Conservation (phyloP, 306 rosid genomes). For the Acacia melanoxylon region DNA sequence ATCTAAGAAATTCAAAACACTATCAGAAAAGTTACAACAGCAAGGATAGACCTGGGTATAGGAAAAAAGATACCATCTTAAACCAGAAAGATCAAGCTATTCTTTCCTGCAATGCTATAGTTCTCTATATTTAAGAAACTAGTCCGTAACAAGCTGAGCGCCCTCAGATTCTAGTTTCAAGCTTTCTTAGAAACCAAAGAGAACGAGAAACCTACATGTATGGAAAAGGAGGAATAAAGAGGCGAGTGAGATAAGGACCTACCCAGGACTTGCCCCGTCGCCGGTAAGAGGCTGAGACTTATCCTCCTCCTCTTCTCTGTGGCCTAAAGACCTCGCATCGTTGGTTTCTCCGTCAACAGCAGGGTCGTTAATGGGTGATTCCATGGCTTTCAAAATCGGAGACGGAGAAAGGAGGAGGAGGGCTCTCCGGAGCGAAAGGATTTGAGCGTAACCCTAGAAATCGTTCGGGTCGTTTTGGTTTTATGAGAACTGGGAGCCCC, state of each 20-base stretch:
- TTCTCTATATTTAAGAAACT: neutral
- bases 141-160: neutral
- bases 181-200: conserved; percentile 22
- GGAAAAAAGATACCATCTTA: neutral
- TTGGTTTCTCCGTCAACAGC: conserved; percentile 50
- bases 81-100: neutral
- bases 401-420: neutral
- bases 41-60: neutral
- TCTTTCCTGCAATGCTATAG: neutral
- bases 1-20: conserved; percentile 34
- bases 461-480: neutral
- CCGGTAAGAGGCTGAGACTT: conserved; percentile 77
- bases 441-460: conserved; percentile 39
- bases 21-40: neutral
- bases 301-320: conserved; percentile 64
- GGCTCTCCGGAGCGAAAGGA: neutral
- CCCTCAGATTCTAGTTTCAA: neutral
- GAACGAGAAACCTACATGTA: neutral
- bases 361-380: conserved; percentile 51
- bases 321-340: conserved; percentile 49
- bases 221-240: neutral
- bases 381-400: conserved; percentile 53
- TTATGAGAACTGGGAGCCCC: neutral
- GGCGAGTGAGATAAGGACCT: neutral
- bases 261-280: conserved; percentile 99